Percentiles rank a stretch among this genome's conserved stretches.
phyloP scores from a whole-genome alignment of 2,329 filamentous ascomycete genomes.

The Beauveria scarabaeidicola region DNA sequence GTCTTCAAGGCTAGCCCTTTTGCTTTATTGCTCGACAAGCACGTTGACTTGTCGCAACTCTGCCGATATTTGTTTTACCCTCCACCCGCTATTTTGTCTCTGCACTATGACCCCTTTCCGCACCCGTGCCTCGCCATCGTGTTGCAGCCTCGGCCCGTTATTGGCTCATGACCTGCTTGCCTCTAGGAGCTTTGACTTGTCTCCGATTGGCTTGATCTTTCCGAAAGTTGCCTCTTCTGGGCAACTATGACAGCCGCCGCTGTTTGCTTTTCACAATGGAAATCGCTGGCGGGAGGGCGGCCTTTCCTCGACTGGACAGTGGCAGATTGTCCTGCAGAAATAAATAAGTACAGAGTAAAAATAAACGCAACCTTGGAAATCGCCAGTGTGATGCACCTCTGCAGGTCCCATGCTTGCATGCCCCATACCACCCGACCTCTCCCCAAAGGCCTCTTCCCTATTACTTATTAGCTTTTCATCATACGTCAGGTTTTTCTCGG shows the following conservation, averaged over 20 bases:
- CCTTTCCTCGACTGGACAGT: background rate
- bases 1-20: background rate
- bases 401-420: background rate
- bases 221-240: background rate
- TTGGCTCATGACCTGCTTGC: background rate
- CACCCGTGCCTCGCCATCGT: constrained; percentile 5
- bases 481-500: constrained; percentile 6
- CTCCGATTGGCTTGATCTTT: background rate
- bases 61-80: background rate
- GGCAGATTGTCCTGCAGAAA: background rate
- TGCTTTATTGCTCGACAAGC: background rate
- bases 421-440: background rate
- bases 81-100: background rate
- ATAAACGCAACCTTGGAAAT: background rate
- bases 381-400: background rate
- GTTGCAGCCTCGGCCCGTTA: constrained; percentile 1
- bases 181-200: background rate
- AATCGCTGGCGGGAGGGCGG: background rate
- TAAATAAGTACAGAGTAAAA: background rate
- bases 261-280: background rate
- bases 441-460: background rate
- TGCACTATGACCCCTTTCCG: background rate
- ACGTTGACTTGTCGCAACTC: background rate
- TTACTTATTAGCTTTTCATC: background rate
- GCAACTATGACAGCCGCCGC: background rate